Evolutionary conservation across 83 land plant species (phyloP).

Genomic region (Picea abies): DNA sequence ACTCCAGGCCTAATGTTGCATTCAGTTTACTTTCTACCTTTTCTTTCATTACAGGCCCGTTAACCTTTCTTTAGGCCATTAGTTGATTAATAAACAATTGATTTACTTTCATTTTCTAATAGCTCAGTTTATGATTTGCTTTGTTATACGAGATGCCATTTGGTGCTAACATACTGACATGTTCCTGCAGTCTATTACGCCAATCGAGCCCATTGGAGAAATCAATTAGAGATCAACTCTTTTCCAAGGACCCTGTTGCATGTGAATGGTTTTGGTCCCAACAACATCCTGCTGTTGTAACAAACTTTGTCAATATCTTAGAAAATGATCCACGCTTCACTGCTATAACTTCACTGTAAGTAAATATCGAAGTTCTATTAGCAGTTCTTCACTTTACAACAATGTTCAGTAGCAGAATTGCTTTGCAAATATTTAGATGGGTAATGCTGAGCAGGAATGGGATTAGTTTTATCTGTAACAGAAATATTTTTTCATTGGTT

Average conservation of each 20-base stretch:
- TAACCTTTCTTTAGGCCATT: too few relatives aligned
- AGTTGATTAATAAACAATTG: too few relatives aligned
- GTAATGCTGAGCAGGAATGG: not conserved
- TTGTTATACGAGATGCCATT: not conserved
- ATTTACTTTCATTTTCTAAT: not conserved
- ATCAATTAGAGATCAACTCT: slow-evolving; percentile 67
- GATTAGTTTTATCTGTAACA: not conserved
- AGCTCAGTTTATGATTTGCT: not conserved
- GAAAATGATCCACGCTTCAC: slow-evolving; percentile 68
- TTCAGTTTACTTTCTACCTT: too few relatives aligned
- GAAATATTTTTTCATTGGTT: not conserved
- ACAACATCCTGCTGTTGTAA: slow-evolving; percentile 66
- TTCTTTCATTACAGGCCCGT: too few relatives aligned
- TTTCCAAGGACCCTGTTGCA: slow-evolving; percentile 73
- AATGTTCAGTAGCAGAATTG: not conserved
- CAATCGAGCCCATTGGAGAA: slow-evolving; percentile 75
- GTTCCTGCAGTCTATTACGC: slow-evolving; percentile 60
- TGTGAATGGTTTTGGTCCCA: slow-evolving; percentile 90
- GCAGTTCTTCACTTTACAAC: not conserved
- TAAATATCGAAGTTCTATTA: not conserved
- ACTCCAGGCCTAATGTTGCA: too few relatives aligned
- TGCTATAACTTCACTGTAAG: slow-evolving; percentile 69
- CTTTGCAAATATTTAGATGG: not conserved
- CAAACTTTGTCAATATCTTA: slow-evolving; percentile 71
- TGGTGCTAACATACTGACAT: not conserved